Base-by-base conservation (phyloP, 257 asterid species). In the Striga asiatica region DNA sequence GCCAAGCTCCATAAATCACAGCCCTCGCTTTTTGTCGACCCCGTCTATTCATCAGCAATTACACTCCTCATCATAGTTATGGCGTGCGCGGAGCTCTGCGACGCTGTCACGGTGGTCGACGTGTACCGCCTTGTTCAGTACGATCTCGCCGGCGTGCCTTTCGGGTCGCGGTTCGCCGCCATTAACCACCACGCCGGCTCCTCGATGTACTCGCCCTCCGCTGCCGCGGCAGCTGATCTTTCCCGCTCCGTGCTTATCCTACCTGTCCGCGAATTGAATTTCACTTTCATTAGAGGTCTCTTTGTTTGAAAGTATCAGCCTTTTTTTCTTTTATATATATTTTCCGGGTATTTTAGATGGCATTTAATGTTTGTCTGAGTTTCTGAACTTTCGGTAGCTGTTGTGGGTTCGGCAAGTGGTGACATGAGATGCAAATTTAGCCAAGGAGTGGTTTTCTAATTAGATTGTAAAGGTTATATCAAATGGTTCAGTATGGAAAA, bases 101-200 rank as follows among this genome's bases (percentile, higher is more conserved):
- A 78, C 69, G 91, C 91, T 62, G 94, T 67, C n/a, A 24, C 91
- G 2, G 85, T 77, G 16, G 88, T 86, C 58, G 95, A 83, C 53
- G 95, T 86, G 5, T 86, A 86, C 74, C 94, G 95, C 14, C 84
- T 86, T 20, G 95, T 83, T 21, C 95, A 86, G 60, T 86, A 83
- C 73, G 94, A 86, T 75, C 65, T 83, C 48, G 65, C 77, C 50
- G 91, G 94, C 23, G 85, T 78, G 83, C 94, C 96, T 6, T 84
- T 78, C 50, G 98, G 98, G 78, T 87, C 98, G 66, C 92, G 96
- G 16, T 66, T 80, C 20, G 89, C 96, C 37, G 72, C 89, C 9
- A 87, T 91, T 65, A 91, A 91, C 67, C 96, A 87, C 71, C 96
- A 87, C 66, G 98, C 98, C 25, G 95, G 82, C 48, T 91, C 98